phyloP scores from a whole-genome alignment of 2,329 filamentous ascomycete genomes.

The Fusarium sp. region DNA sequence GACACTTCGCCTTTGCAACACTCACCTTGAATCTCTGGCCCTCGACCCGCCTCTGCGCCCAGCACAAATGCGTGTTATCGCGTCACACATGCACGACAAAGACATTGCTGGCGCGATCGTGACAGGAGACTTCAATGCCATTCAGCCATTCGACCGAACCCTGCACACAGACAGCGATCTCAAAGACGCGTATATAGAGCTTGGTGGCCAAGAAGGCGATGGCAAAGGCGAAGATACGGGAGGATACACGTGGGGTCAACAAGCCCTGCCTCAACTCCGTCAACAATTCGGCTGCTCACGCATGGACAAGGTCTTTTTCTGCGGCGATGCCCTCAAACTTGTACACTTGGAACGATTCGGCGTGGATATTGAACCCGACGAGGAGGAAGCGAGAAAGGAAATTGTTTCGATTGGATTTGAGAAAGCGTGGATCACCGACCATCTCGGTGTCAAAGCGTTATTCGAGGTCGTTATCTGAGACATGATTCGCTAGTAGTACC shows the following conservation, averaged over 20 bases:
- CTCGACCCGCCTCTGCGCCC: constrained; percentile 61
- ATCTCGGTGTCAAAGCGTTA: constrained; percentile 11
- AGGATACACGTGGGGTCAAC: constrained; percentile 69
- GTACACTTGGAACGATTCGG: constrained; percentile 59
- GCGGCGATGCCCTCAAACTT: constrained; percentile 48
- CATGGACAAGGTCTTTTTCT: constrained; percentile 65
- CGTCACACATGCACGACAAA: constrained; percentile 54
- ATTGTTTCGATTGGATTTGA: constrained; percentile 17
- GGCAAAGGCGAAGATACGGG: constrained; percentile 36
- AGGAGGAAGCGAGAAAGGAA: not conserved
- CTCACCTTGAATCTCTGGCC: constrained; percentile 66
- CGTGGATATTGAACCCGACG: constrained; percentile 49
- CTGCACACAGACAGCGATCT: constrained; percentile 61
- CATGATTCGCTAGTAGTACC: not conserved
- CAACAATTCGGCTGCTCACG: constrained; percentile 60
- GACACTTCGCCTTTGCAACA: constrained; percentile 60
- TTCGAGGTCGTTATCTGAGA: not conserved
- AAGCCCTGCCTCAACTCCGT: constrained; percentile 55
- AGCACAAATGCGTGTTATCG: constrained; percentile 58
- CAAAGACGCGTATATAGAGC: constrained; percentile 63
- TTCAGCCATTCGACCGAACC: constrained; percentile 62
- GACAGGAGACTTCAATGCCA: constrained; percentile 69
- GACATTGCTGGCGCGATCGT: constrained; percentile 56
- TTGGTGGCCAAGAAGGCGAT: constrained; percentile 63
- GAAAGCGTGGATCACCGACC: constrained; percentile 17